Evolutionary conservation across 495 filamentous ascomycete species (phyloP).

Genomic region (Lasiosphaeria hispida): DNA sequence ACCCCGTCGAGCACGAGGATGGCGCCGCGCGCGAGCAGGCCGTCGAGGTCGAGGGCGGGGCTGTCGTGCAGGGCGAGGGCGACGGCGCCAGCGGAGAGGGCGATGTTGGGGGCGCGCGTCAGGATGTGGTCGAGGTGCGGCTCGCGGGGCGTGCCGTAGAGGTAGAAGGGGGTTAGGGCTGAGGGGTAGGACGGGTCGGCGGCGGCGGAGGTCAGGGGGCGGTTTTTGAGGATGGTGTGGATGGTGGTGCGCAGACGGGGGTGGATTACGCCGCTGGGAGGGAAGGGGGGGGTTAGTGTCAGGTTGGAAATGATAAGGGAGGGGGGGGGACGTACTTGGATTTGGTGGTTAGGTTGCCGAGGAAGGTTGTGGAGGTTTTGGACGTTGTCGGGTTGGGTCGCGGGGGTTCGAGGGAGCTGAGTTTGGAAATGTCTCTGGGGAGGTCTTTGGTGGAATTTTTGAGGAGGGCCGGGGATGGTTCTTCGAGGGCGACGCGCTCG

Average conservation of each 20-base stretch:
- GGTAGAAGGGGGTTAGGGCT: constrained; percentile 43
- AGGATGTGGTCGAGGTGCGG: constrained; percentile 19
- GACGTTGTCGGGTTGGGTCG: no score
- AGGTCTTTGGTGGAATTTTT: no score
- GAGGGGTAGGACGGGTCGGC: constrained; percentile 34
- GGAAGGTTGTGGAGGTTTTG: background rate
- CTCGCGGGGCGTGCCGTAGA: constrained; percentile 35
- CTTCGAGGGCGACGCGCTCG: background rate
- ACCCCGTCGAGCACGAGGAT: background rate
- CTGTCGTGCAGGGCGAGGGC: background rate
- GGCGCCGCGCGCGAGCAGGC: background rate
- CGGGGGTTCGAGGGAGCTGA: no score
- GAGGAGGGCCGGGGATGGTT: no score
- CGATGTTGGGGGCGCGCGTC: constrained; percentile 7
- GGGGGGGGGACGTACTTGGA: background rate
- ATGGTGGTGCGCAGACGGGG: constrained; percentile 29
- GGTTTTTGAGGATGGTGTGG: constrained; percentile 25
- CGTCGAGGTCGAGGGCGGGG: background rate
- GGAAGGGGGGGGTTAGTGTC: background rate
- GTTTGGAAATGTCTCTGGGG: no score
- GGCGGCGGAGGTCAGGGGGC: constrained; percentile 1
- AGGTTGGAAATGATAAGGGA: background rate
- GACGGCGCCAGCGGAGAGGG: background rate
- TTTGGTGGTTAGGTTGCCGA: constrained; percentile 10
- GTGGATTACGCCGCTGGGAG: constrained; percentile 19